A percentile compares a stretch with the other conserved stretches of the same genome.
phyloP scores from a whole-genome alignment of 257 asterid species.

The Nicotiana sylvestris region DNA sequence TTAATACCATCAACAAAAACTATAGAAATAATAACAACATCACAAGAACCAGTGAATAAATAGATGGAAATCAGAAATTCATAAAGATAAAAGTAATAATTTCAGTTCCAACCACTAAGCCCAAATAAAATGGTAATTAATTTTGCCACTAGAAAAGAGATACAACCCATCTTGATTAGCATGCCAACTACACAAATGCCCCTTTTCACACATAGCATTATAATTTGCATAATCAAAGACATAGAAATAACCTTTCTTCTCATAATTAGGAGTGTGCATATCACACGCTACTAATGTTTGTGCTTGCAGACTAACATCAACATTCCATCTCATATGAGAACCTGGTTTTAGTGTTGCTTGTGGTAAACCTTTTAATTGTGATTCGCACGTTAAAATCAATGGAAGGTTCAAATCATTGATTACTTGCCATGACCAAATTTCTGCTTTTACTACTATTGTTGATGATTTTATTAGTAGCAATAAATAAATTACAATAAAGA shows the following conservation, averaged over 20 bases:
- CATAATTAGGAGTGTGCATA: not conserved
- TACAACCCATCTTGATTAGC: not conserved
- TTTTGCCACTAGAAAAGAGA: not conserved
- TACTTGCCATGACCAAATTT: constrained; percentile 13
- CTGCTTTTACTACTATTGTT: not conserved
- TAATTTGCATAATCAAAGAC: not conserved
- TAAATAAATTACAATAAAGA: not conserved
- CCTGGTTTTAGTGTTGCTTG: not conserved
- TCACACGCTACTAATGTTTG: not conserved
- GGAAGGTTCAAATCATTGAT: not conserved
- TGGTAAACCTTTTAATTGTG: not conserved
- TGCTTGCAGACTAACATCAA: not conserved
- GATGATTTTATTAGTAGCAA: not conserved
- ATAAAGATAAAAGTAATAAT: not conserved
- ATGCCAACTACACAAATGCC: constrained; percentile 3
- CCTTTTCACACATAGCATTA: not conserved
- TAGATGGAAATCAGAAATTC: not conserved
- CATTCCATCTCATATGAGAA: not conserved
- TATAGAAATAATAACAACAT: too few species aligned
- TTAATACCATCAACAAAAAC: too few species aligned
- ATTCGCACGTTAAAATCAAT: not conserved
- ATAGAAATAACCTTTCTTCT: not conserved
- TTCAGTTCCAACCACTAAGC: not conserved
- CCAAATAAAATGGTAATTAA: not conserved
- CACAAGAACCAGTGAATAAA: too few species aligned